These are phyloP conservation scores for Volvox carteri DNA, from an alignment of 163 green algal genomes.

Conservation along the genomic window DNA sequence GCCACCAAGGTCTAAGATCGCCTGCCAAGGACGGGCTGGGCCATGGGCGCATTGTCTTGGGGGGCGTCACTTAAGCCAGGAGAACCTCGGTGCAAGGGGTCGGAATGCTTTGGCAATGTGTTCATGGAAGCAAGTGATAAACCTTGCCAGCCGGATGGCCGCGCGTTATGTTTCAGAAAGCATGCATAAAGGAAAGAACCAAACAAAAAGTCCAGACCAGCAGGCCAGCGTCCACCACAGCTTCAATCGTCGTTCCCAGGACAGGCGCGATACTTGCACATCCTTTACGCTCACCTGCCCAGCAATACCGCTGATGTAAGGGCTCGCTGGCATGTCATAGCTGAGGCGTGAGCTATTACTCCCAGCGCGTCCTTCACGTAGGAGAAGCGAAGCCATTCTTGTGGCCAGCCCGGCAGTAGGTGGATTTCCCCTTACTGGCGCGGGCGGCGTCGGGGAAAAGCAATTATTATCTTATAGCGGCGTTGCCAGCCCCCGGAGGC, in stretches of 20 bases:
- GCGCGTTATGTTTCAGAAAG: too few relatives aligned
- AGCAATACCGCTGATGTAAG: constrained; percentile 38
- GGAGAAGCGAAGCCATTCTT: constrained; percentile 14
- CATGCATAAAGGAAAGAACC: too few relatives aligned
- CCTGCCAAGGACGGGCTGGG: too few relatives aligned
- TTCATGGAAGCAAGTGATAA: too few relatives aligned
- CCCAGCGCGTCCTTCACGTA: constrained; percentile 5
- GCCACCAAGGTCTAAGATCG: too few relatives aligned
- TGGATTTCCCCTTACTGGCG: constrained; percentile 27
- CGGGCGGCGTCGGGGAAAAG: not conserved
- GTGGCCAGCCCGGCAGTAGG: constrained; percentile 30
- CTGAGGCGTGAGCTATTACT: not conserved
- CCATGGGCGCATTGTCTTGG: too few relatives aligned
- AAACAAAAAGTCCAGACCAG: too few relatives aligned
- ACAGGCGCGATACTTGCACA: not conserved
- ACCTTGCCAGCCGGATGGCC: too few relatives aligned
- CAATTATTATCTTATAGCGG: not conserved
- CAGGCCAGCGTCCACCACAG: not conserved
- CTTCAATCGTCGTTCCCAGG: not conserved
- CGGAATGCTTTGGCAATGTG: too few relatives aligned
- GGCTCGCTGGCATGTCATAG: constrained; percentile 49
- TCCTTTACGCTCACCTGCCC: not conserved
- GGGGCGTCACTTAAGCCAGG: too few relatives aligned
- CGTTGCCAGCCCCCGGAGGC: constrained; percentile 29
- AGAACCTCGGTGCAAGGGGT: too few relatives aligned